A percentile compares a stretch with the other conserved stretches of the same genome.
phyloP scores from a whole-genome alignment of 2,329 filamentous ascomycete species.

The Calonectria montana region DNA sequence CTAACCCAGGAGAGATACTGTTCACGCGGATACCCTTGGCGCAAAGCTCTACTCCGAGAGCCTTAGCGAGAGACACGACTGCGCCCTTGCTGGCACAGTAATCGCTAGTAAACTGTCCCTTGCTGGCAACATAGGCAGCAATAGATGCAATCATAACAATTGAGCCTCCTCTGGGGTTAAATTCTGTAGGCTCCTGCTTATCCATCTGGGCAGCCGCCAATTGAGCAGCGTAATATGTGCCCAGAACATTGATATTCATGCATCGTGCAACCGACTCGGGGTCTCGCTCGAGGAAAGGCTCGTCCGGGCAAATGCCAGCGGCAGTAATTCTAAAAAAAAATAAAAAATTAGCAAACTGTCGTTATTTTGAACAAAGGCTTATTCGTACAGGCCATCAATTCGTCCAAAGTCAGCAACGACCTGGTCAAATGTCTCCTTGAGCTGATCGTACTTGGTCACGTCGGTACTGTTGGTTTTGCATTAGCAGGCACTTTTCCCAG shows the following conservation, averaged over 20 bases:
- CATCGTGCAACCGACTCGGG: conserved; percentile 39
- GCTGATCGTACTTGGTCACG: conserved; percentile 23
- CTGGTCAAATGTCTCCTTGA: conserved; percentile 22
- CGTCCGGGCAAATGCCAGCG: conserved; percentile 43
- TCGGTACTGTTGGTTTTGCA: conserved; percentile 4
- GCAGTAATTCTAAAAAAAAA: conserved; percentile 35
- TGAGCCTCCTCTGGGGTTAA: conserved; percentile 41
- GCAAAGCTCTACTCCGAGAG: conserved; percentile 49
- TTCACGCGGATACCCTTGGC: conserved; percentile 46
- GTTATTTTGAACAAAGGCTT: fast-evolving
- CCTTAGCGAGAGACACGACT: conserved; percentile 56
- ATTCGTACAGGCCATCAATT: conserved; percentile 23
- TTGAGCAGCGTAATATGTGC: conserved; percentile 51
- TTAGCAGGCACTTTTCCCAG: background rate
- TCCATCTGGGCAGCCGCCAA: conserved; percentile 50
- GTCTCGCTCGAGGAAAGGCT: conserved; percentile 41
- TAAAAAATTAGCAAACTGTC: background rate
- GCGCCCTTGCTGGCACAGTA: conserved; percentile 61
- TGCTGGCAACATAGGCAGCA: conserved; percentile 45
- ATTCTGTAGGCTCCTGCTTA: conserved; percentile 39
- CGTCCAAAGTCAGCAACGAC: conserved; percentile 27
- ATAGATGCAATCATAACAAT: conserved; percentile 50
- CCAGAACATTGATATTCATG: conserved; percentile 44
- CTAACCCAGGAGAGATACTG: conserved; percentile 49
- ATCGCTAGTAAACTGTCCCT: conserved; percentile 45